These are phyloP conservation scores for Russula lepida DNA, from an alignment of 768 basidiomycete genomes.

Conservation along the genomic window DNA sequence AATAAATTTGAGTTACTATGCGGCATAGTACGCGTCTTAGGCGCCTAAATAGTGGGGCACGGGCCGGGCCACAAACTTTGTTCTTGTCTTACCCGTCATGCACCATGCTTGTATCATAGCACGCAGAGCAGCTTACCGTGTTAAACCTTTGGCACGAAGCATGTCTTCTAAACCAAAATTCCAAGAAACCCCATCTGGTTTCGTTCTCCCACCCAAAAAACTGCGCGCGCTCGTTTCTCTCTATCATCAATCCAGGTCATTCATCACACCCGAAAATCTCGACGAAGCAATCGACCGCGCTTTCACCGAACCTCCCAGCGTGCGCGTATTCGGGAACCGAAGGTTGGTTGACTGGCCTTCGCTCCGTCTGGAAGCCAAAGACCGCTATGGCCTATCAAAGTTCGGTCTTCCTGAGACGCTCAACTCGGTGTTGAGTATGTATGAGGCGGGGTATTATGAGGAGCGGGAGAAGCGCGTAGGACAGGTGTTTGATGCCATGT, in stretches of 20 bases:
- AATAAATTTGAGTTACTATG: conserved; percentile 32
- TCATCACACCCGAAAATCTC: conserved; percentile 66
- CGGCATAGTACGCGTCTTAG: too few relatives aligned
- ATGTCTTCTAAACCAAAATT: conserved; percentile 18
- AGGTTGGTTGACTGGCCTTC: conserved; percentile 17
- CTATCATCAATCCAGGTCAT: conserved; percentile 66
- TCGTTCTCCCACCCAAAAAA: conserved; percentile 42
- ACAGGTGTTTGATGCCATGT: conserved; percentile 19
- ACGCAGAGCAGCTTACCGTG: neutral
- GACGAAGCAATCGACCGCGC: conserved; percentile 54
- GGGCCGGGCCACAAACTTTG: neutral
- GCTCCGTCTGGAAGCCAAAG: conserved; percentile 19
- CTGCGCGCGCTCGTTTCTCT: conserved; percentile 68
- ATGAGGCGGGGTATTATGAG: neutral
- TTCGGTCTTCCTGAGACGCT: conserved; percentile 14
- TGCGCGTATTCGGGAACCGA: neutral
- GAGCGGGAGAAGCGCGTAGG: conserved; percentile 5
- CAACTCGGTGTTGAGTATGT: neutral
- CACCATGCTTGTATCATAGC: conserved; percentile 4
- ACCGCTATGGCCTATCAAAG: conserved; percentile 15
- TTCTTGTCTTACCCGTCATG: neutral
- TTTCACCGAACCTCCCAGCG: conserved; percentile 30
- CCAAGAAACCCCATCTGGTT: conserved; percentile 8
- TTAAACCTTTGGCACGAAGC: conserved; percentile 10
- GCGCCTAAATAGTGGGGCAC: neutral